These are phyloP conservation scores for Lithospermum erythrorhizon DNA, from an alignment of 257 asterid genomes.

Conservation along the genomic window DNA sequence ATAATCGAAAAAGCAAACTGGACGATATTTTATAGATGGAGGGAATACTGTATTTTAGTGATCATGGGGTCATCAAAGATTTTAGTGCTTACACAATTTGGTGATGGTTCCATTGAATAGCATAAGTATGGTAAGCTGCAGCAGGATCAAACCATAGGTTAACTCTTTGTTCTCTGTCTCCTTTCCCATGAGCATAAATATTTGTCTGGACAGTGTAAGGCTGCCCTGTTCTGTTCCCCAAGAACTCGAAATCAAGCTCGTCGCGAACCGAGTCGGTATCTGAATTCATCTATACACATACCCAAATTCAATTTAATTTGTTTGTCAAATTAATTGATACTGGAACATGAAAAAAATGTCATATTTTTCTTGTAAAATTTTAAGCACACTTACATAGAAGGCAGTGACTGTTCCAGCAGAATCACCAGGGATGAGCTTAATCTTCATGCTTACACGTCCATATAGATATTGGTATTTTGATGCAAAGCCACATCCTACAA, in stretches of 20 bases:
- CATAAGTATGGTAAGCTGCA: constrained; percentile 49
- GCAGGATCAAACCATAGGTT: constrained; percentile 94
- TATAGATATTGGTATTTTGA: constrained; percentile 21
- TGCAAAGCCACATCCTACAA: constrained; percentile 33
- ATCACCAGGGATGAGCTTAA: constrained; percentile 42
- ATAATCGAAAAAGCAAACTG: too few relatives aligned
- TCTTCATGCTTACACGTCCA: constrained; percentile 34
- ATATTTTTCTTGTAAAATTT: constrained; percentile 27
- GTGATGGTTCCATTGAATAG: constrained; percentile 53
- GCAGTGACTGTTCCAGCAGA: constrained; percentile 46
- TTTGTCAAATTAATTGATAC: not conserved
- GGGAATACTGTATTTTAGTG: too few relatives aligned
- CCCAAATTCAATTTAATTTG: not conserved
- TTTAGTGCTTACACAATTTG: constrained; percentile 42
- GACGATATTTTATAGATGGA: too few relatives aligned
- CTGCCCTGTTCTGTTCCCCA: constrained; percentile 85
- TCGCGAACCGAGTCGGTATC: constrained; percentile 45
- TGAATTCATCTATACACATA: constrained; percentile 58
- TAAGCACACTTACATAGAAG: constrained; percentile 33
- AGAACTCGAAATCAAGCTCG: constrained; percentile 83
- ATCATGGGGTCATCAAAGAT: too few relatives aligned
- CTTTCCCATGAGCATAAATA: constrained; percentile 73
- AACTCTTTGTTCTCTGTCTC: constrained; percentile 67
- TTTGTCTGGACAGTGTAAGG: constrained; percentile 89
- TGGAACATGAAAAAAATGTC: not conserved